Evolutionary conservation across 768 basidiomycete species (phyloP), one percentile per base, ranked within the genome.

Genomic region (Lactarius indigo): DNA sequence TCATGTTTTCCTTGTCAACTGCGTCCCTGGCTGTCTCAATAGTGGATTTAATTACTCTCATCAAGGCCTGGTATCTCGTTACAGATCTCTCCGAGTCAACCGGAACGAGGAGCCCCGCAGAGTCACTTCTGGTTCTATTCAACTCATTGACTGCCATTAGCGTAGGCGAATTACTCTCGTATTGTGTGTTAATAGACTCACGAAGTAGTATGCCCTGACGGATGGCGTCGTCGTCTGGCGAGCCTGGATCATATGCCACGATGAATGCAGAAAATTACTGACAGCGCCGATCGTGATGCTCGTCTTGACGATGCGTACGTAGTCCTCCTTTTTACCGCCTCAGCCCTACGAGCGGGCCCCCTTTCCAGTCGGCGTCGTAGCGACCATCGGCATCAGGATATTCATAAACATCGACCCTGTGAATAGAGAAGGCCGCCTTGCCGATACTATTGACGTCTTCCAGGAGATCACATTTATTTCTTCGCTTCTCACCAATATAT

Each of bases 141-240:
- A 58, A 58, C 33, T 20, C 57, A 12, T 33, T 58, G n/a, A 20
- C 26, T 2, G 9, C 26, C 33, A 31, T 57, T 13, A 57, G 35
- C 20, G 57, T 57, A 15, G 20, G 35, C 15, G n/a, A 8, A 15
- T 35, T 39, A n/a, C 15, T 39, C 23, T 33, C 37, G 17, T n/a
- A 35, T n/a, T 8, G 9, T 26, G 26, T 17, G 13, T 37, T 15
- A 41, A 58, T 26, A 5, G 7, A 15, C 20, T 12, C n/a, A 37
- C 57, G 6, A 15, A 28, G 8, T 28, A 58, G 57, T 58, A 26
- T 26, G 12, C 17, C 26, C 23, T 58, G 23, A 58, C 35, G 12
- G 57, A 58, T 58, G 57, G n/a, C 23, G 57, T 58, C 15, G 57
- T 58, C 37, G 23, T 58, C 13, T 58, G 57, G 57, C 10, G 57